phyloP scores from a whole-genome alignment of 2,329 filamentous ascomycete genomes.

The Stylonectria norvegica region DNA sequence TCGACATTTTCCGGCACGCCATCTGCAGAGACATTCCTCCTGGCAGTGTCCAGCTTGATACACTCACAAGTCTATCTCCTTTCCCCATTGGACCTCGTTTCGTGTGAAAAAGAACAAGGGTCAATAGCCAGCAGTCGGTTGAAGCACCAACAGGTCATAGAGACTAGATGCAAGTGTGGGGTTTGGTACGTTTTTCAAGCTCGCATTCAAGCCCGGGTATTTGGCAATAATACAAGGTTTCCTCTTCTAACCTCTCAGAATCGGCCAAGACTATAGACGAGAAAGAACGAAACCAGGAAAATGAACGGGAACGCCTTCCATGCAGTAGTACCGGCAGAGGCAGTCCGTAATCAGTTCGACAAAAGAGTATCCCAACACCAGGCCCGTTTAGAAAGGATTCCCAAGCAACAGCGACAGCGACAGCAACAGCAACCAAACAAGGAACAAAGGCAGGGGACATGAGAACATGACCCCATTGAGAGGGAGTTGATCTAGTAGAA shows the following conservation, averaged over 20 bases:
- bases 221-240: slow-evolving; percentile 11
- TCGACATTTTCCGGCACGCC: no score
- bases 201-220: slow-evolving; percentile 15
- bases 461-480: neutral
- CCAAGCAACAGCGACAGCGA: slow-evolving; percentile 9
- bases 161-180: neutral
- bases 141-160: neutral
- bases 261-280: slow-evolving; percentile 2
- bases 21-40: no score
- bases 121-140: no score
- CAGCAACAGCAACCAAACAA: slow-evolving; percentile 8
- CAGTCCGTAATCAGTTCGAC: neutral
- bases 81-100: no score
- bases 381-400: slow-evolving; percentile 11
- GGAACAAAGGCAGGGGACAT: no score
- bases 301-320: slow-evolving; percentile 10
- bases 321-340: slow-evolving; percentile 7
- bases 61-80: no score
- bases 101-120: neutral
- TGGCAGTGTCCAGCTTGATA: no score
- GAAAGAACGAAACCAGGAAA: neutral
- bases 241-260: slow-evolving; percentile 9
- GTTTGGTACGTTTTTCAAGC: slow-evolving; percentile 6
- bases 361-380: slow-evolving; percentile 9
- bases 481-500: slow-evolving; percentile 76